Base-by-base conservation (phyloP, 2,329 filamentous ascomycete genomes). In the Colletotrichum salicis region DNA sequence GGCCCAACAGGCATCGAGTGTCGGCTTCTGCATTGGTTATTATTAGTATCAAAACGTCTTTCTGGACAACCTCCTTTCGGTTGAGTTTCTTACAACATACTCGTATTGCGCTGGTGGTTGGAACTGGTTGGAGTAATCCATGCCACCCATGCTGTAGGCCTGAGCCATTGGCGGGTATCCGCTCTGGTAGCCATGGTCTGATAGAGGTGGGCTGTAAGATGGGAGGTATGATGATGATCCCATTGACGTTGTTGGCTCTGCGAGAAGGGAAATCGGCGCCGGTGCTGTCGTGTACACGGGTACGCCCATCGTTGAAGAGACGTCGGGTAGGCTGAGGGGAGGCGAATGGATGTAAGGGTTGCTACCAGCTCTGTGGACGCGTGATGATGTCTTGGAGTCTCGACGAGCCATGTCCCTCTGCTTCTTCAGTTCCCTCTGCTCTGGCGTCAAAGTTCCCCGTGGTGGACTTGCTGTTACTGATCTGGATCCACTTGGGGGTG, bases 381-480 rank as follows among this genome's bases (percentile, higher is more conserved):
- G 85, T 10, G 81, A 79, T 3, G 85, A 83, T 19, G 87, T 79
- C 77, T 91, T 91, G 7, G 87, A 86, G 74, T 89, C 88, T 75
- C 89, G 84, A 69, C 90, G 86, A 56, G 84, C 87, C 75, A 87
- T 87, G 74, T 91, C 89, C 72, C 86, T 85, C 76, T 91, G 89
- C 70, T 89, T 85, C 81, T 89, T 91, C 54, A 91, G 78, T 76
- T 90, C 89, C 73, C 89, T 86, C 78, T 91, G 89, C 77, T 91
- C 89, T 7, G 88, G 82, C 6, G 88, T 89, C 77, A 91, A 83
- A 48, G 82, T 82, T 57, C 81, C 81, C 73, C 86, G 85, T 6
- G 89, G 88, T 31, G 89, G 89, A 80, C 89, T 92, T 27, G 86
- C 86, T 51, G 89, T 89, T 59, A 86, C 80, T 27, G 88, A 90